phyloP scores from a whole-genome alignment of 2,329 filamentous ascomycete genomes.

The Aspergillus eucalypticola region DNA sequence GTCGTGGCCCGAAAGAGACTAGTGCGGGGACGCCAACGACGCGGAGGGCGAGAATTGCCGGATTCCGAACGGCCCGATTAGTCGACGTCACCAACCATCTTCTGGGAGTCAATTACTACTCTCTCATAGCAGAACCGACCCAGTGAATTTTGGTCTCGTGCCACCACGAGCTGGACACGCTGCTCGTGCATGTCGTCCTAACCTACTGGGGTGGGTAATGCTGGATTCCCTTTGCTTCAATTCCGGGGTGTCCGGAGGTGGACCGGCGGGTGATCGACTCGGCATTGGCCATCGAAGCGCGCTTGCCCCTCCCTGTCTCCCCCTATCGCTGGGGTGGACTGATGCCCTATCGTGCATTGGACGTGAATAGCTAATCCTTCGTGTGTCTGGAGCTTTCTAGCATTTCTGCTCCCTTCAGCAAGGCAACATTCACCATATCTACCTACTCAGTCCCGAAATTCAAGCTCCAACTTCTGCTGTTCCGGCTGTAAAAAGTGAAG shows the following conservation, averaged over 20 bases:
- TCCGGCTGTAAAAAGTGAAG: neutral
- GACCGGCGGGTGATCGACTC: conserved; percentile 12
- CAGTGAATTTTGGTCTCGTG: neutral
- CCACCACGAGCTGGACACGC: neutral
- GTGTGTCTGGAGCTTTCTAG: neutral
- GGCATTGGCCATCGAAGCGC: conserved; percentile 1
- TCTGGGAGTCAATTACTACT: too few species aligned
- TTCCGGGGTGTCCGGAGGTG: neutral
- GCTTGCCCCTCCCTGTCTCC: neutral
- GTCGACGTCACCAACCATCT: conserved; percentile 6
- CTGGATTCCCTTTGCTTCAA: neutral
- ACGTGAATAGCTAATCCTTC: conserved; percentile 2
- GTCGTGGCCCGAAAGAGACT: conserved; percentile 5
- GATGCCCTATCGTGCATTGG: neutral
- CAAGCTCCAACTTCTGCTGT: neutral
- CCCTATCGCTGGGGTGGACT: neutral
- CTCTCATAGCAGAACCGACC: neutral
- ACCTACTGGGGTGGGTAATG: neutral
- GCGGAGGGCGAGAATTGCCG: conserved; percentile 10
- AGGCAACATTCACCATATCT: neutral
- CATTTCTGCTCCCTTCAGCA: neutral
- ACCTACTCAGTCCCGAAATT: neutral
- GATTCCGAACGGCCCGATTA: neutral
- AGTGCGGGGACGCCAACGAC: neutral
- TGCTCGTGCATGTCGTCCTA: neutral